phyloP scores from a whole-genome alignment of 345 rosid genomes.

The Moringa oleifera region DNA sequence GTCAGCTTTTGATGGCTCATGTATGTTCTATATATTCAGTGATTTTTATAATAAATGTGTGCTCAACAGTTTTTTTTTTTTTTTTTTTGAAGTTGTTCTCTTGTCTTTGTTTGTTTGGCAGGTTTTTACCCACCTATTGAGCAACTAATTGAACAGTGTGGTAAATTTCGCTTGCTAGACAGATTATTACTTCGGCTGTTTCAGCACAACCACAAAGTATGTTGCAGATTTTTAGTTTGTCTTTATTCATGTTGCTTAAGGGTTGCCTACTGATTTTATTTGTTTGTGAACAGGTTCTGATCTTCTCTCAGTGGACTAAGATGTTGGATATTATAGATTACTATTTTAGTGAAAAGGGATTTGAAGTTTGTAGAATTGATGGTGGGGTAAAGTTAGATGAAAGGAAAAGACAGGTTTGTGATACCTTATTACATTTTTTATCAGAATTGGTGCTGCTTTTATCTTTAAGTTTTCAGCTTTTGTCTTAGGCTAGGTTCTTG shows the following conservation, averaged over 20 bases:
- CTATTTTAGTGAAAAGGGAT: constrained; percentile 87
- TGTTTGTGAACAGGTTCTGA: constrained; percentile 55
- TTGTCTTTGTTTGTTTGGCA: constrained; percentile 23
- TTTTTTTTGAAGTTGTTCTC: too few species aligned
- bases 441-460: not conserved
- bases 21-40: constrained; percentile 31
- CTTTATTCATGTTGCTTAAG: constrained; percentile 8
- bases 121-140: constrained; percentile 77
- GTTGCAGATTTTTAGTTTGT: constrained; percentile 15
- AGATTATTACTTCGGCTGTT: constrained; percentile 55
- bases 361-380: constrained; percentile 87
- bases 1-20: constrained; percentile 62
- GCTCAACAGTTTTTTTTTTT: constrained; percentile 1
- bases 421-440: not conserved
- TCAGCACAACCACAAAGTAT: constrained; percentile 74
- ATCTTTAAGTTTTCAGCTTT: not conserved
- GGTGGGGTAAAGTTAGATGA: constrained; percentile 72
- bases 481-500: not conserved
- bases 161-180: constrained; percentile 82
- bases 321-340: constrained; percentile 89
- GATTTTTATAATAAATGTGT: not conserved
- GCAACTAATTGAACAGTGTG: constrained; percentile 81
- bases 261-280: constrained; percentile 16
- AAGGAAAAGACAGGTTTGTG: constrained; percentile 76
- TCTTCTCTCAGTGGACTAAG: constrained; percentile 91